These are phyloP conservation scores for Immersiporthe knoxdaviesiana DNA, from an alignment of 2,329 filamentous ascomycete genomes.

Conservation along the genomic window DNA sequence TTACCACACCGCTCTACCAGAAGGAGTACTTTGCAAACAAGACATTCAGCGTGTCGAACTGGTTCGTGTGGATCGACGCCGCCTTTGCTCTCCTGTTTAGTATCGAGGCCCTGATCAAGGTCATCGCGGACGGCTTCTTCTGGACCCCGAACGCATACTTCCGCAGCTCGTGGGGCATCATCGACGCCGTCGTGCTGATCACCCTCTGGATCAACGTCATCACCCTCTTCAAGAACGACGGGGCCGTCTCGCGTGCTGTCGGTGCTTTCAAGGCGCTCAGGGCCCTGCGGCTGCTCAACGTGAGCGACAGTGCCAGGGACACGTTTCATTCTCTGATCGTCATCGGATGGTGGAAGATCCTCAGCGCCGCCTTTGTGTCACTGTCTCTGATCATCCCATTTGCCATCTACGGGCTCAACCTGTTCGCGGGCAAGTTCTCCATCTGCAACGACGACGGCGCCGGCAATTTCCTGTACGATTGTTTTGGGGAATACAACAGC, in stretches of 20 bases:
- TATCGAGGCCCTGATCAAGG: constrained; percentile 84
- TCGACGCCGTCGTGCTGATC: constrained; percentile 87
- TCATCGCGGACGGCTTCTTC: constrained; percentile 92
- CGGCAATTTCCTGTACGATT: constrained; percentile 68
- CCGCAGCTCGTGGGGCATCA: constrained; percentile 94
- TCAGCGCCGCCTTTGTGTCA: constrained; percentile 91
- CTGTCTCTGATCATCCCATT: constrained; percentile 94
- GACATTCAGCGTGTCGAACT: constrained; percentile 68
- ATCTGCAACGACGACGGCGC: constrained; percentile 75
- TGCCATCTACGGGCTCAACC: constrained; percentile 90
- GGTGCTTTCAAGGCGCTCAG: constrained; percentile 96
- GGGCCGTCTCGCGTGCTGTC: constrained; percentile 84
- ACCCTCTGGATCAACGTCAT: constrained; percentile 95
- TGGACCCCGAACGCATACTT: constrained; percentile 98
- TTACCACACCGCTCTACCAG: constrained; percentile 94
- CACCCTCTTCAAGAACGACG: constrained; percentile 79
- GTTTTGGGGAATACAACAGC: constrained; percentile 80
- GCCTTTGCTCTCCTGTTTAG: constrained; percentile 88
- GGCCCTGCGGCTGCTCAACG: constrained; percentile 87
- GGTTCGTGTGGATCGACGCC: constrained; percentile 95
- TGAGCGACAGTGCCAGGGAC: constrained; percentile 92
- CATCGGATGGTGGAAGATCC: constrained; percentile 89
- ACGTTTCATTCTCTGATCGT: constrained; percentile 98
- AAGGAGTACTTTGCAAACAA: constrained; percentile 74
- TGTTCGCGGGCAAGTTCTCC: constrained; percentile 84